Evolutionary conservation across 345 rosid genomes (phyloP).

Genomic region (Anastatica hierochuntica): DNA sequence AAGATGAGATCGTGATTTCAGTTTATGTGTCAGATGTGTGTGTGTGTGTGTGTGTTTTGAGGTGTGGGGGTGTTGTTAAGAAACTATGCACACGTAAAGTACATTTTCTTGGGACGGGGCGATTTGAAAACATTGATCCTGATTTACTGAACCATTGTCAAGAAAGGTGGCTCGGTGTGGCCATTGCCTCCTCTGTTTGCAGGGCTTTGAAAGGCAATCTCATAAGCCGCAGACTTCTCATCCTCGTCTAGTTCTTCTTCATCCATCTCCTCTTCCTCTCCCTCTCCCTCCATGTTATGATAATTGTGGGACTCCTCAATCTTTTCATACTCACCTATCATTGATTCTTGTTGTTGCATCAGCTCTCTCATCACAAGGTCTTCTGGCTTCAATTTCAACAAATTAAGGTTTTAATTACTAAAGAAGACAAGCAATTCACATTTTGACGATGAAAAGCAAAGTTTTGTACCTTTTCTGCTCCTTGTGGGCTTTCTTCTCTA

Average conservation of each 20-base stretch:
- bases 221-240: conserved; percentile 40
- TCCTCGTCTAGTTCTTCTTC: conserved; percentile 39
- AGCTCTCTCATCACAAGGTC: conserved; percentile 67
- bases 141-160: conserved; percentile 50
- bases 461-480: conserved; percentile 36
- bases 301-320: conserved; percentile 36
- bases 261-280: too few relatives aligned
- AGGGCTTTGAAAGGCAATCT: conserved; percentile 44
- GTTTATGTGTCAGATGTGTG: conserved; percentile 22
- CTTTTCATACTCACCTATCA: conserved; percentile 40
- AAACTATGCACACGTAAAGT: conserved; percentile 36
- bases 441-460: not conserved
- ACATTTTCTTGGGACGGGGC: conserved; percentile 21
- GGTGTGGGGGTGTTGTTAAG: conserved; percentile 13
- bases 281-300: conserved; percentile 27
- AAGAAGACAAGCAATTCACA: conserved; percentile 20
- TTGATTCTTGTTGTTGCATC: conserved; percentile 28
- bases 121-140: conserved; percentile 4
- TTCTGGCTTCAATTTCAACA: conserved; percentile 69
- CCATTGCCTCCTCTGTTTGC: conserved; percentile 52
- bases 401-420: conserved; percentile 21
- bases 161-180: conserved; percentile 34
- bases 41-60: conserved; percentile 25
- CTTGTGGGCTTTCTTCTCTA: conserved; percentile 23
- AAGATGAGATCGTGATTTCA: too few relatives aligned